Percentiles rank a stretch among this genome's conserved stretches.
Conservation (phyloP, 345 rosid genomes). For the Hirschfeldia incana region DNA sequence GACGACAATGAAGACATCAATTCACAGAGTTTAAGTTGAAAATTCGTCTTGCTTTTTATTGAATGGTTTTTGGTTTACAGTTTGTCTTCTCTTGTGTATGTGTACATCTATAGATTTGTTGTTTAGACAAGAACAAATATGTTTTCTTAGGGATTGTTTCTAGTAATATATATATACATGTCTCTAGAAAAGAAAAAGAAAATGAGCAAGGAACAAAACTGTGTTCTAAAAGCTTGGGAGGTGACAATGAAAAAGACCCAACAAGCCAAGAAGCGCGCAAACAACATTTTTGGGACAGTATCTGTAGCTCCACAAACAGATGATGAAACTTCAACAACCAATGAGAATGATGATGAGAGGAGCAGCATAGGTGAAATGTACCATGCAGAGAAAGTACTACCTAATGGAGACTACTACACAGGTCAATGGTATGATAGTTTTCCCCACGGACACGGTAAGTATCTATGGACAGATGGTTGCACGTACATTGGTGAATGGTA, state of each 20-base stretch:
- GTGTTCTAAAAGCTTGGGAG: constrained; percentile 88
- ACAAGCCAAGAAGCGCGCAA: constrained; percentile 85
- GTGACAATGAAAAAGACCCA: constrained; percentile 90
- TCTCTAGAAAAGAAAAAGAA: constrained; percentile 27
- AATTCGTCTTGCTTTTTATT: too few species aligned
- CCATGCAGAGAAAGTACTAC: constrained; percentile 62
- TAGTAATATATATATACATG: constrained; percentile 1
- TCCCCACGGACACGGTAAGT: constrained; percentile 81
- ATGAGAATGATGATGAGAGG: constrained; percentile 39
- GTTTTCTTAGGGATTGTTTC: constrained; percentile 12
- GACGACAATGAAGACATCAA: constrained; percentile 13
- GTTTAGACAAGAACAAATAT: constrained; percentile 7
- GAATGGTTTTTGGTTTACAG: too few species aligned
- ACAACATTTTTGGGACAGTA: constrained; percentile 73
- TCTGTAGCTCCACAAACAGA: constrained; percentile 58
- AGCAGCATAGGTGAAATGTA: constrained; percentile 44
- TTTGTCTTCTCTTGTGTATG: constrained; percentile 20
- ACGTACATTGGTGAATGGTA: constrained; percentile 86
- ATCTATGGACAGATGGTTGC: constrained; percentile 92
- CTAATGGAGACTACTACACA: constrained; percentile 82
- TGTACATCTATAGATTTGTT: constrained; percentile 27
- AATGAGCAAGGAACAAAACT: constrained; percentile 73
- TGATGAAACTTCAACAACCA: constrained; percentile 45
- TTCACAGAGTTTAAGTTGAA: neutral
- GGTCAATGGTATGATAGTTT: constrained; percentile 85